A percentile compares a stretch with the other conserved stretches of the same genome.
Evolutionary conservation across 805 yeast species (phyloP).

Genomic region (Ogataea methanolica): DNA sequence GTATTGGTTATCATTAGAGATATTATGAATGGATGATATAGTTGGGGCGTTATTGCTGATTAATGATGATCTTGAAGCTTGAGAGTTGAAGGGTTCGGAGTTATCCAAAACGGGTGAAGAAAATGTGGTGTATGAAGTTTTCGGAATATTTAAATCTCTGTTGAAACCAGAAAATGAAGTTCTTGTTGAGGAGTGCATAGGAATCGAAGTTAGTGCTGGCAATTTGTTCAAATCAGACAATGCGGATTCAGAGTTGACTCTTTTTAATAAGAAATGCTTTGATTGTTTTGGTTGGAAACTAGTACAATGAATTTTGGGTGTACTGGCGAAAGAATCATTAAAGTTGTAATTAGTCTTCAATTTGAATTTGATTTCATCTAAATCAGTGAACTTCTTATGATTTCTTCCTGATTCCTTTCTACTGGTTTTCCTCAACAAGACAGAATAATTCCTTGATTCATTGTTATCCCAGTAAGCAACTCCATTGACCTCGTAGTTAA

Average conservation of each 20-base stretch:
- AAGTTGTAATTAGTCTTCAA: slow-evolving; percentile 28
- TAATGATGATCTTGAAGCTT: not conserved
- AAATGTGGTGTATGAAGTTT: not conserved
- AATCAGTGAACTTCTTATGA: slow-evolving; percentile 11
- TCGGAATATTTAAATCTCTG: not conserved
- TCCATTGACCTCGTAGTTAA: slow-evolving; percentile 33
- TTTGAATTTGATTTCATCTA: slow-evolving; percentile 27
- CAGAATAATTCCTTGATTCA: slow-evolving; percentile 31
- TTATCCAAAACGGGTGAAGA: not conserved
- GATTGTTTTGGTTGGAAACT: slow-evolving; percentile 21
- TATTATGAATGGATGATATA: not conserved
- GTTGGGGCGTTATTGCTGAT: not conserved
- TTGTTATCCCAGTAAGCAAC: slow-evolving; percentile 38
- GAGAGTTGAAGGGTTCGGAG: not conserved
- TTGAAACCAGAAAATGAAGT: slow-evolving; percentile 6
- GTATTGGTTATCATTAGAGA: slow-evolving; percentile 11
- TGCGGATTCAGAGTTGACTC: slow-evolving; percentile 29
- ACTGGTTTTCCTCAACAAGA: slow-evolving; percentile 28
- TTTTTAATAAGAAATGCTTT: slow-evolving; percentile 23
- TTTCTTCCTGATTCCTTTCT: slow-evolving; percentile 2
- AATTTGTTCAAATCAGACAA: slow-evolving; percentile 13
- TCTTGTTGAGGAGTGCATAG: not conserved
- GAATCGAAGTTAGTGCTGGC: slow-evolving; percentile 4
- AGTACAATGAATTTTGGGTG: slow-evolving; percentile 5
- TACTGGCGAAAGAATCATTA: slow-evolving; percentile 19